These are phyloP conservation scores for Paecilomyces sp. DNA, from an alignment of 2,329 filamentous ascomycete species.

Conservation along the genomic window DNA sequence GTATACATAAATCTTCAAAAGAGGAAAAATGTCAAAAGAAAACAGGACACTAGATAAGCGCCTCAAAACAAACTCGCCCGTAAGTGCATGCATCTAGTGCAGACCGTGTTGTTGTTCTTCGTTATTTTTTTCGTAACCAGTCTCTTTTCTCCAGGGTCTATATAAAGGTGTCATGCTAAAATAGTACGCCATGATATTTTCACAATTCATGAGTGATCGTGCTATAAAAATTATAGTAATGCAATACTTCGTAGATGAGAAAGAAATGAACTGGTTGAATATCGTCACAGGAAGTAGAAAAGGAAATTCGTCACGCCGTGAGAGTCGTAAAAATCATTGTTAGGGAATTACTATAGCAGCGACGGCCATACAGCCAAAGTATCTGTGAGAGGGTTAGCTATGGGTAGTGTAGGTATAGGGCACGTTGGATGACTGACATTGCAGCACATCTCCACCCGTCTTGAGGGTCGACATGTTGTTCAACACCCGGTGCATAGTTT, in stretches of 20 bases:
- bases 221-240: neutral
- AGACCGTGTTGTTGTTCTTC: neutral
- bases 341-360: slow-evolving; percentile 32
- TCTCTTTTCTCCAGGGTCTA: neutral
- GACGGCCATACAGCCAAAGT: slow-evolving; percentile 33
- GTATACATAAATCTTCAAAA: neutral
- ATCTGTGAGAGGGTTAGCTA: slow-evolving; percentile 15
- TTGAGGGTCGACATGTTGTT: slow-evolving; percentile 27
- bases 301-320: neutral
- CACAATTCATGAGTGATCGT: neutral
- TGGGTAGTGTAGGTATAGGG: neutral
- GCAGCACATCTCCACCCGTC: slow-evolving; percentile 34
- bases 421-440: slow-evolving; percentile 20
- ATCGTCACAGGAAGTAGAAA: neutral
- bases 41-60: neutral
- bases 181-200: neutral
- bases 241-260: neutral
- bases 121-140: neutral
- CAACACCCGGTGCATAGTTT: slow-evolving; percentile 26
- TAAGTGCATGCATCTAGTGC: neutral
- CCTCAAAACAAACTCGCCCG: neutral
- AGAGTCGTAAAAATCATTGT: slow-evolving; percentile 6
- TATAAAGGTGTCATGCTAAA: neutral
- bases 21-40: neutral
- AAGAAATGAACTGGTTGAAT: neutral